phyloP scores from a whole-genome alignment of 179 eudicot species.

The Beta lomatogona region DNA sequence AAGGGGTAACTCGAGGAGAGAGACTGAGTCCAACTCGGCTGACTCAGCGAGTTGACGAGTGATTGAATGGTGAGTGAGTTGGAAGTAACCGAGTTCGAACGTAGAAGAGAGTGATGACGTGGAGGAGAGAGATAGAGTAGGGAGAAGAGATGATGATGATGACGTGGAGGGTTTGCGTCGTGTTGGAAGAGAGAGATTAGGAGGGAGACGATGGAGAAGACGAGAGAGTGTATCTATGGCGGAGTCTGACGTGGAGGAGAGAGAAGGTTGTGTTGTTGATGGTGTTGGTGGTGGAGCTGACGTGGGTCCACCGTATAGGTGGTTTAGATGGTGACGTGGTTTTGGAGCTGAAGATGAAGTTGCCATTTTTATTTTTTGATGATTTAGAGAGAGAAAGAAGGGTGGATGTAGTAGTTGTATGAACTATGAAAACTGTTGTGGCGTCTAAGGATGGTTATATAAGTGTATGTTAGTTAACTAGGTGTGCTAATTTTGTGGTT shows the following conservation, averaged over 20 bases:
- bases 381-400: neutral
- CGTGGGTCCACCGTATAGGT: slow-evolving; percentile 38
- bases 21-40: slow-evolving; percentile 54
- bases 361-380: slow-evolving; percentile 18
- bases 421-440: neutral
- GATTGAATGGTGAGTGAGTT: slow-evolving; percentile 51
- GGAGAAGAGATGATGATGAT: slow-evolving; percentile 23
- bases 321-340: slow-evolving; percentile 36
- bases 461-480: neutral
- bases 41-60: slow-evolving; percentile 53
- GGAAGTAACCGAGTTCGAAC: slow-evolving; percentile 63
- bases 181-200: slow-evolving; percentile 53
- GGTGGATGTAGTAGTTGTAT: too few species aligned
- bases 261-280: slow-evolving; percentile 48
- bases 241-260: slow-evolving; percentile 32
- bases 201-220: slow-evolving; percentile 73
- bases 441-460: neutral
- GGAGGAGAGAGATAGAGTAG: slow-evolving; percentile 34
- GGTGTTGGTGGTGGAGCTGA: slow-evolving; percentile 90
- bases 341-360: slow-evolving; percentile 24
- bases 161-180: slow-evolving; percentile 43
- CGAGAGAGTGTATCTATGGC: slow-evolving; percentile 48
- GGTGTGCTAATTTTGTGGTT: neutral
- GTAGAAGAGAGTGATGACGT: slow-evolving; percentile 21
- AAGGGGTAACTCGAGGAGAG: slow-evolving; percentile 49